phyloP scores from a whole-genome alignment of 768 basidiomycete species.

The Exidia glandulosa region DNA sequence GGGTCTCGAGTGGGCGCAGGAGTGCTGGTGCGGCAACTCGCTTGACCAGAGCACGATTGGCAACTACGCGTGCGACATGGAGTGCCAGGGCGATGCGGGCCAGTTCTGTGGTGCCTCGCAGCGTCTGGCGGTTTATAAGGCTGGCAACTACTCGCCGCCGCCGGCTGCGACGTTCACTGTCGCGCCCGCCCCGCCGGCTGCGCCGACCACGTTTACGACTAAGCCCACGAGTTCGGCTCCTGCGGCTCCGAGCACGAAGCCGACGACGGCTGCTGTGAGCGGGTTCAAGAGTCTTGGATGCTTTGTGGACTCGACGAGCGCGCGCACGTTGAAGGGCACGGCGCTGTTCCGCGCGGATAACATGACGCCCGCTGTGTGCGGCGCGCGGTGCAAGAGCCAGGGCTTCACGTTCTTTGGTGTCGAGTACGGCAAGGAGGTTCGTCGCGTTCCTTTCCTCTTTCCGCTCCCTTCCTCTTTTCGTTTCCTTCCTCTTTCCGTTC shows the following conservation, averaged over 20 bases:
- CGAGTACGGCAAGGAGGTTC: constrained; percentile 38
- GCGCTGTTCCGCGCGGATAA: background rate
- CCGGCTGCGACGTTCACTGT: constrained; percentile 19
- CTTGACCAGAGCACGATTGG: constrained; percentile 8
- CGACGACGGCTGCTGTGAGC: background rate
- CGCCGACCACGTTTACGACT: constrained; percentile 38
- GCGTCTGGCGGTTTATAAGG: constrained; percentile 16
- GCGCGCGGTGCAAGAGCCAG: background rate
- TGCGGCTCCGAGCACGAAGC: background rate
- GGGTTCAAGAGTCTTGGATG: constrained; percentile 27
- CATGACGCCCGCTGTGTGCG: constrained; percentile 2
- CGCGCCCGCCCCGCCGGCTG: constrained; percentile 19
- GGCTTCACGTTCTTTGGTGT: constrained; percentile 62
- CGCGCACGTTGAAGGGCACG: background rate
- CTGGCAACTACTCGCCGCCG: constrained; percentile 41
- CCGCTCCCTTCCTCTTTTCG: background rate
- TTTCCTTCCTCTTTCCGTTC: background rate
- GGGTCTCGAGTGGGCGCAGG: constrained; percentile 17
- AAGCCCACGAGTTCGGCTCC: constrained; percentile 33
- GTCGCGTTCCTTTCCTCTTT: background rate
- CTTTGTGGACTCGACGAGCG: constrained; percentile 20
- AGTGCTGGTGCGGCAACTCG: constrained; percentile 21
- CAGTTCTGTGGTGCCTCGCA: constrained; percentile 22
- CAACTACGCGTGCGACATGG: constrained; percentile 15
- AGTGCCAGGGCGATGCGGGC: constrained; percentile 17